Evolutionary conservation across 139 green algal species (phyloP), one percentile per base, ranked within the genome.

Genomic region (Nannochloris sp.): DNA sequence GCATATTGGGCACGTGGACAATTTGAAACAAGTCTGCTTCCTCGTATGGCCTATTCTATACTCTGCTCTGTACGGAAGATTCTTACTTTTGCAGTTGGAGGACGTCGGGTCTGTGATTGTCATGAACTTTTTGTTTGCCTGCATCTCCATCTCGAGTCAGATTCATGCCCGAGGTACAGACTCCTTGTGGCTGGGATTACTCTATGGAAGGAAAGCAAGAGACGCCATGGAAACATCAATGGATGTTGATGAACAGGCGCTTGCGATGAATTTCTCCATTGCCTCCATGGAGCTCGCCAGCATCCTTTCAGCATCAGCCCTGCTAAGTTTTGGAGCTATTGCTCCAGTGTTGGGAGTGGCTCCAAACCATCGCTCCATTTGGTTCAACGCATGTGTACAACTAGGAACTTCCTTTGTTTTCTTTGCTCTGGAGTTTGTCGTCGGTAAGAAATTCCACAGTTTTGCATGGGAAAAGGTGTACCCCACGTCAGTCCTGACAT

Each of bases 21-120:
- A 73, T 17, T 29, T 82, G 29, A 59, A 59, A 28, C 43, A 71
- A 30, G 14, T 40, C 9, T 46, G 57, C 20, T 70, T 71, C 31
- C 44, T 66, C 9, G 31, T 63, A 5, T 82, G 55, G 46, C 66
- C 71, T 12, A 14, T 59, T n/a, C 61, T 82, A 33, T 82, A 82
- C 58, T 57, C 60, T 6, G 56, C 62, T 12, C 46, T 79, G 5
- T 82, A 73, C 37, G 75, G 75, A 0, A 73, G 75, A 37, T 82
- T 82, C 50, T 62, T 82, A 45, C 60, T 82, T 56, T 66, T 82
- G n/a, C 71, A 79, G 62, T 55, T 77, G 16, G 29, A 23, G 4
- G 40, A 26, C 31, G 64, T 72, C 5, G 67, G 66, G 13, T 62
- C 51, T 4, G 56, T 81, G n/a, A 13, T 61, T 29, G 3, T 70